A percentile compares a stretch with the other conserved stretches of the same genome.
Conservation (phyloP, 2,329 filamentous ascomycete genomes). For the Aureobasidium lini region DNA sequence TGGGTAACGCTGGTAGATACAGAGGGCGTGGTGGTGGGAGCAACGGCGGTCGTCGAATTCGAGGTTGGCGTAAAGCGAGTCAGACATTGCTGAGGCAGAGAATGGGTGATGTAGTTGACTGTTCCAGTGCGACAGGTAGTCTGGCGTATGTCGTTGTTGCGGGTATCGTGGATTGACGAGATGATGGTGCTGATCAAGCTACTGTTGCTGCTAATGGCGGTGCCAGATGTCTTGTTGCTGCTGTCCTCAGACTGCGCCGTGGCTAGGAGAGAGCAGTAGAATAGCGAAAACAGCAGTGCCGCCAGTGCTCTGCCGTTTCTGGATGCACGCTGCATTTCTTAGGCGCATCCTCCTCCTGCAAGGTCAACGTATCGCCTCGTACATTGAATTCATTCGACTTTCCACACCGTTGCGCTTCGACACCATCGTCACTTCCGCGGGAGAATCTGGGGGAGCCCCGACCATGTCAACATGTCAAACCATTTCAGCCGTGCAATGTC, state of each 20-base stretch:
- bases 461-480: not conserved
- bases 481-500: not conserved
- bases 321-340: constrained; percentile 2
- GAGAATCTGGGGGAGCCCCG: not conserved
- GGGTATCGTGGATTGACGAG: not conserved
- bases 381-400: not conserved
- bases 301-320: constrained; percentile 8
- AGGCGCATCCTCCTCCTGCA: constrained; percentile 9
- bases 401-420: not conserved
- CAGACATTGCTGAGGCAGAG: constrained; percentile 67
- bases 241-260: constrained; percentile 2
- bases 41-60: constrained; percentile 11
- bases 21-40: not conserved
- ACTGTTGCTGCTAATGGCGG: not conserved
- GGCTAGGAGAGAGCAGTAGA: not conserved
- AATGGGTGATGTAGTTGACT: constrained; percentile 76
- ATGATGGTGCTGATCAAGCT: not conserved
- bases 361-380: not conserved
- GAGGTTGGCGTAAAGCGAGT: constrained; percentile 38
- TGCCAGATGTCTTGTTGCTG: constrained; percentile 3
- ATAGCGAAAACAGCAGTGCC: not conserved
- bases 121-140: constrained; percentile 49
- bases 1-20: not conserved
- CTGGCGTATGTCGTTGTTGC: not conserved
- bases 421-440: constrained; percentile 1